Conservation (phyloP, 345 rosid genomes). For the Bruguiera gymnorhiza region DNA sequence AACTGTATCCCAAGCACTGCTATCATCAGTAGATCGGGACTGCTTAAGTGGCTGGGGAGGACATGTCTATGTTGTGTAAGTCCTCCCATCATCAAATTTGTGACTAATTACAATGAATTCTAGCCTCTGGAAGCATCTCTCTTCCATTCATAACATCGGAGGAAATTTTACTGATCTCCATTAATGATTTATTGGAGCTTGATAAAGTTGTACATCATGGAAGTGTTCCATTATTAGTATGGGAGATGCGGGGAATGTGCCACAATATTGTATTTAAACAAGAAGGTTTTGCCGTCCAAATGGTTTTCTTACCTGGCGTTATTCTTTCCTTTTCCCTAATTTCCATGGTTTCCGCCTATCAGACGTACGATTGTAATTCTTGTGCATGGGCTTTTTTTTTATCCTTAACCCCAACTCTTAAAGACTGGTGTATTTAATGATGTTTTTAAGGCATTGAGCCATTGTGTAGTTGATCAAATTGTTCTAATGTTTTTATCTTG, state of each 20-base stretch:
- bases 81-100: conserved; percentile 4
- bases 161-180: no score
- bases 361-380: background rate
- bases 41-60: conserved; percentile 99
- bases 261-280: no score
- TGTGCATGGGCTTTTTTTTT: background rate
- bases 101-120: background rate
- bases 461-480: background rate
- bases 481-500: conserved; percentile 7
- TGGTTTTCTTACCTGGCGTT: background rate
- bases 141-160: no score
- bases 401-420: background rate
- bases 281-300: background rate
- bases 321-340: background rate
- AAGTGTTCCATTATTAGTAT: no score
- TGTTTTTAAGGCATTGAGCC: background rate
- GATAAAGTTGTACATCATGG: no score
- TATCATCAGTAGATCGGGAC: conserved; percentile 91
- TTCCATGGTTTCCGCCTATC: background rate
- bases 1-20: conserved; percentile 81
- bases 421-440: background rate
- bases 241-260: background rate
- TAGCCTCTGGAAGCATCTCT: background rate
- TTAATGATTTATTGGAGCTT: no score
- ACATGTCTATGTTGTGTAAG: conserved; percentile 94